phyloP scores from a whole-genome alignment of 2,329 filamentous ascomycete species.

The Arthroderma uncinatum region DNA sequence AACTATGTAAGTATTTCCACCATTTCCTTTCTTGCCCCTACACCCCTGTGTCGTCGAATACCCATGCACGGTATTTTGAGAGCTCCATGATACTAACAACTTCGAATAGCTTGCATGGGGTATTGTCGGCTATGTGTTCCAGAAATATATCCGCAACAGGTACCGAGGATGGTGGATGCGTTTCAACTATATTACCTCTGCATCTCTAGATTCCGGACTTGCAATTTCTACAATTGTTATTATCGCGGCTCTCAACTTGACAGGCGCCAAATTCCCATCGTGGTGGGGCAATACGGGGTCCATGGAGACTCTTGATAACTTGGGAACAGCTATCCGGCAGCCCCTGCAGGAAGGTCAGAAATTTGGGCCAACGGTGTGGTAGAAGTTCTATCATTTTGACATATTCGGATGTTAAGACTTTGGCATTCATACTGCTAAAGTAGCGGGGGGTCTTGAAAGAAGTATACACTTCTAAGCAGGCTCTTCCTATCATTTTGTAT shows the following conservation, averaged over 20 bases:
- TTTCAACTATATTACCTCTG: slow-evolving; percentile 66
- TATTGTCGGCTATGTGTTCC: slow-evolving; percentile 55
- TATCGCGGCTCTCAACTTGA: slow-evolving; percentile 57
- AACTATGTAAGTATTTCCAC: slow-evolving; percentile 40
- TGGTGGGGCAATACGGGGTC: slow-evolving; percentile 61
- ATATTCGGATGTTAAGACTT: no score
- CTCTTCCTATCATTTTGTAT: no score
- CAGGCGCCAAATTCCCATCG: slow-evolving; percentile 42
- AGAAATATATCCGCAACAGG: slow-evolving; percentile 53
- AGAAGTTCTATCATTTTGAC: no score
- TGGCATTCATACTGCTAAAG: no score
- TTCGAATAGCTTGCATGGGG: slow-evolving; percentile 49
- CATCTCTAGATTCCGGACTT: slow-evolving; percentile 58
- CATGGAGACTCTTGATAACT: slow-evolving; percentile 49
- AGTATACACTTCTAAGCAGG: no score
- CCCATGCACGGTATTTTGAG: no score
- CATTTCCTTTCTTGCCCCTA: neutral
- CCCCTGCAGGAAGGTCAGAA: slow-evolving; percentile 43
- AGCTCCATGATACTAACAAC: neutral
- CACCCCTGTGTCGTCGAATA: no score
- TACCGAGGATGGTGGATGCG: slow-evolving; percentile 64
- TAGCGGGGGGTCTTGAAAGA: no score
- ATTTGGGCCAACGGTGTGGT: slow-evolving; percentile 51
- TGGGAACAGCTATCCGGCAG: slow-evolving; percentile 48
- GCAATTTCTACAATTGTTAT: slow-evolving; percentile 57